Evolutionary conservation across 805 yeast species (phyloP), one percentile per base, ranked within the genome.

Genomic region (Kodamaea kakaduensis): DNA sequence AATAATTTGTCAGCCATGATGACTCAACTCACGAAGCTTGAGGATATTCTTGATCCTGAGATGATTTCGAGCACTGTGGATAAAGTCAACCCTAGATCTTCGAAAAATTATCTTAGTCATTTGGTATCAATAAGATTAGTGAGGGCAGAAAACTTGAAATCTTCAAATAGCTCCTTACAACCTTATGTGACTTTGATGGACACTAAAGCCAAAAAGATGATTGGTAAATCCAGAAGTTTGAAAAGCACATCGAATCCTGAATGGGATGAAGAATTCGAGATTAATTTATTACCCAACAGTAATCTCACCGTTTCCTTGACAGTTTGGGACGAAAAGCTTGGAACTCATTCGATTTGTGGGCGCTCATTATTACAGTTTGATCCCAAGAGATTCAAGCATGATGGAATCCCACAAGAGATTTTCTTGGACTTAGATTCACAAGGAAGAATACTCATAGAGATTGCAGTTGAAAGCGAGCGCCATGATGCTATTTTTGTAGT

Each of bases 231-330:
- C 0, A 67, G 84, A 46, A 72, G 80, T 0, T 64, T 84, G 3
- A 64, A 69, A 19, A 75, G 75, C 36, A 75, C 79, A 4, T 60
- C 73, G 21, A 77, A 78, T 47, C 96, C 97, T 0, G 75, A 72
- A 10, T 90, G 94, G 94, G 84, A 85, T 48, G 96, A 89, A 61
- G 84, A 83, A 38, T 85, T 87, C 53, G 95, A 87, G 54, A 40
- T 65, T 6, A 60, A 64, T 3, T 34, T 66, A 9, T 54, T 58
- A 10, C 67, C 71, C 0, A 58, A 66, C 15, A 56, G 70, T 2
- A 52, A 72, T 2, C 59, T 70, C 23, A 66, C 75, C 17, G 44
- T 83, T 1, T 70, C 77, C 2, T 73, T 77, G 1, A 78, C 81
- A 1, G 73, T 84, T 0, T 85, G 95, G 94, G 81, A 81, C 48